Conservation (phyloP, 1,139 yeast species). For the Scheffersomyces segobiensis region DNA sequence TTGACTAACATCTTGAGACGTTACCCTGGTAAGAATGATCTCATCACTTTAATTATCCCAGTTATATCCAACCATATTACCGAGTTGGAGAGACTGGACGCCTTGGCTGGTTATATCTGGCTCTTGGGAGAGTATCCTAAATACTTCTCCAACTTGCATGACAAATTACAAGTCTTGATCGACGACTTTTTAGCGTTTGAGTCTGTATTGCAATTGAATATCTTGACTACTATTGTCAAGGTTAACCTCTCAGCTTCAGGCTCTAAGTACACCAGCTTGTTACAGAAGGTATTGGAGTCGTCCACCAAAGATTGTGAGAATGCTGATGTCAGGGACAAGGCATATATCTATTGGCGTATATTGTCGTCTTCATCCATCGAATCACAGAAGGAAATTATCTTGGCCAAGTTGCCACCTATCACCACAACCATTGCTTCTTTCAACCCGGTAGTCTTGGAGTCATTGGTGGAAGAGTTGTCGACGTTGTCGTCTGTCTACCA, state of each 20-base stretch:
- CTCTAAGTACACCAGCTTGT: conserved; percentile 44
- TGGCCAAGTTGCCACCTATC: conserved; percentile 68
- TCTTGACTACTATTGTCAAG: conserved; percentile 79
- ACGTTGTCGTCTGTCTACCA: conserved; percentile 89
- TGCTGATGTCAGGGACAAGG: conserved; percentile 92
- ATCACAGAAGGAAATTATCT: conserved; percentile 50
- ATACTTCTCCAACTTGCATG: conserved; percentile 56
- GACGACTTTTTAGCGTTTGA: conserved; percentile 72
- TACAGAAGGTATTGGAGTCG: conserved; percentile 72
- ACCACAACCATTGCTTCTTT: conserved; percentile 71
- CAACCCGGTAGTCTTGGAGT: conserved; percentile 66
- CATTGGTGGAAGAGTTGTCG: conserved; percentile 72
- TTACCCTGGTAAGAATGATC: conserved; percentile 62
- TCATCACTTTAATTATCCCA: conserved; percentile 68
- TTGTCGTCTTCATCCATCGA: conserved; percentile 57
- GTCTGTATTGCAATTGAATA: conserved; percentile 70
- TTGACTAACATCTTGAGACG: conserved; percentile 79
- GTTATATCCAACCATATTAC: conserved; percentile 62
- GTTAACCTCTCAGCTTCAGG: conserved; percentile 50
- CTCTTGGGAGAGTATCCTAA: conserved; percentile 85
- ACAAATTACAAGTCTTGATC: conserved; percentile 50
- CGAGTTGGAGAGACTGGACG: conserved; percentile 59
- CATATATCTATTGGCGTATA: conserved; percentile 92
- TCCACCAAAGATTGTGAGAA: conserved; percentile 84
- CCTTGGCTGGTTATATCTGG: conserved; percentile 83